Conservation (phyloP, 2,329 filamentous ascomycete genomes). For the Helotiales sp. region DNA sequence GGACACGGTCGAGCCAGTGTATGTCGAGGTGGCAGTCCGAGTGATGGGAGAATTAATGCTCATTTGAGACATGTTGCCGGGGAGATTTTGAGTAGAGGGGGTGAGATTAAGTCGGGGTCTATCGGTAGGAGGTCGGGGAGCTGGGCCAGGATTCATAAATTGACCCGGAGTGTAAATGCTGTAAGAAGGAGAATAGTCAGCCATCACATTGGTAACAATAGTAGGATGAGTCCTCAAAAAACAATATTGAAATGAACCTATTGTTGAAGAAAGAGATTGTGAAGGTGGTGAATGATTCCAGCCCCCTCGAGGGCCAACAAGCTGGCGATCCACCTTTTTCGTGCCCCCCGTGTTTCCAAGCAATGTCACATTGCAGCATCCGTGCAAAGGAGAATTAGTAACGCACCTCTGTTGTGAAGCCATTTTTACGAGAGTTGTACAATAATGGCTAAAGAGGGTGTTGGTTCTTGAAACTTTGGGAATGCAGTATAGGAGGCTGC, state of each 20-base stretch:
- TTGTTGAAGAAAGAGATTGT: constrained; percentile 1
- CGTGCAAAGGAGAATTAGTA: constrained; percentile 26
- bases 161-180: constrained; percentile 65
- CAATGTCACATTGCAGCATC: constrained; percentile 31
- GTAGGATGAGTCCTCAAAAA: constrained; percentile 9
- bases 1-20: constrained; percentile 74
- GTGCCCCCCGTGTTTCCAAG: constrained; percentile 36
- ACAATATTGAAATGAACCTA: constrained; percentile 13
- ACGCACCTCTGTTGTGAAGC: constrained; percentile 43
- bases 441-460: constrained; percentile 26
- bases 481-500: constrained; percentile 27
- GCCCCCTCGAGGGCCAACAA: constrained; percentile 19
- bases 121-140: constrained; percentile 85
- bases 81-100: constrained; percentile 71
- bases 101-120: constrained; percentile 82
- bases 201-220: constrained; percentile 21
- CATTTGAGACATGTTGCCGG: constrained; percentile 80
- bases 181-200: constrained; percentile 28
- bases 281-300: constrained; percentile 19
- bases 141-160: constrained; percentile 97
- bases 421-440: constrained; percentile 36
- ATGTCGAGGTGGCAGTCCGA: constrained; percentile 67
- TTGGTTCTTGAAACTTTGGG: constrained; percentile 18
- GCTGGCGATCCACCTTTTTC: constrained; percentile 20
- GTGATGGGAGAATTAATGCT: constrained; percentile 72